Evolutionary conservation across 2,329 filamentous ascomycete species (phyloP).

Genomic region (Thelonectria rubi): DNA sequence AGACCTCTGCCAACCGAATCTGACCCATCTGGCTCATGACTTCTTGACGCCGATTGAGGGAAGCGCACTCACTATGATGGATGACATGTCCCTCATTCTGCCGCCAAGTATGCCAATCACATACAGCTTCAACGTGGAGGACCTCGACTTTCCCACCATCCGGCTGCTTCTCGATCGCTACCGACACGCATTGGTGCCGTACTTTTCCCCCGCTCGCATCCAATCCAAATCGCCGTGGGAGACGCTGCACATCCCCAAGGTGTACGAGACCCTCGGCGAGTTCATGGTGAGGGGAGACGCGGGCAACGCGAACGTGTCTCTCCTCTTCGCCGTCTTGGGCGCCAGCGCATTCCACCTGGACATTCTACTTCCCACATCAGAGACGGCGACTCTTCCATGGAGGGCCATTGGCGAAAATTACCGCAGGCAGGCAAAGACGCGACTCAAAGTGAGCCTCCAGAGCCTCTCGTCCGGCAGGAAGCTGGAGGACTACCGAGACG

Average conservation of each 20-base stretch:
- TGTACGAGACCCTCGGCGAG: constrained; percentile 15
- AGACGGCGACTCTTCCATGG: constrained; percentile 1
- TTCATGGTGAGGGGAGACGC: constrained; percentile 16
- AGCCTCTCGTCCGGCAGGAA: constrained; percentile 6
- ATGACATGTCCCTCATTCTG: constrained; percentile 1
- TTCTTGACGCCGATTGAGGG: background rate
- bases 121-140: constrained; percentile 13
- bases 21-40: background rate
- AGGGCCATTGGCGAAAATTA: constrained; percentile 5
- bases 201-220: constrained; percentile 10
- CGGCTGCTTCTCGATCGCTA: constrained; percentile 15
- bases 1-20: background rate
- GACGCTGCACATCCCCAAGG: constrained; percentile 12
- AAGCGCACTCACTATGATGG: background rate
- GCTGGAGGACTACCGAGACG: constrained; percentile 17
- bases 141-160: constrained; percentile 18
- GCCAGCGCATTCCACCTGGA: constrained; percentile 19
- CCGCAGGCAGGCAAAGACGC: constrained; percentile 4
- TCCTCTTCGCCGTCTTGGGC: constrained; percentile 12
- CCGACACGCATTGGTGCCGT: constrained; percentile 13
- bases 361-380: constrained; percentile 4
- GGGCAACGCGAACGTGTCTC: constrained; percentile 15
- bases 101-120: constrained; percentile 7
- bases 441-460: constrained; percentile 9
- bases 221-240: constrained; percentile 18